Base-by-base conservation (phyloP, 2,329 filamentous ascomycete species). In the Claviceps lovelessii region DNA sequence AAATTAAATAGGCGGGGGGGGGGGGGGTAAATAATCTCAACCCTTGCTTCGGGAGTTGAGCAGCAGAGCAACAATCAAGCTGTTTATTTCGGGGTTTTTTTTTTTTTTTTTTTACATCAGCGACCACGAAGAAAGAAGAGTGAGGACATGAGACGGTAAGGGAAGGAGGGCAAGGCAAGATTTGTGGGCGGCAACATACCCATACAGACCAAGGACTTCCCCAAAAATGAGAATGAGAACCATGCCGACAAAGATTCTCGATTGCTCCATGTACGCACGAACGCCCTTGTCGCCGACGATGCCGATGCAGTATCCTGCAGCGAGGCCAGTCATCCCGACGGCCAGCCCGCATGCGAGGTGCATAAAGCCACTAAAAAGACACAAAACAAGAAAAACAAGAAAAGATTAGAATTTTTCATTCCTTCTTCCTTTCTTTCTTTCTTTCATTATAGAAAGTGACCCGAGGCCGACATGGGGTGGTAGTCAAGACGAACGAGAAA, bases 141-240 rank as follows among this genome's bases (percentile, higher is more conserved):
- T 19, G 6, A 49, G 46, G 29, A 39, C 35, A 39, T 23, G 23
- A 11, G 35, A 10, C 5, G 3, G n/a, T 7, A 7, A n/a, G 5
- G 41, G 15, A 44, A 44, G 17, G 5, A 5, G 41, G 17, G 5
- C 23, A 23, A 44, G 35, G 8, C 41, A n/a, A 45, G 10, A 2
- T 11, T 23, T 3, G 17, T 9, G 4, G 2, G 33, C 31, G 31
- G 13, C 13, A 58, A 69, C 85, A 62, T 77, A 95, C 89, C 93
- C 93, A 66, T 98, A 98, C 37, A 98, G 84, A 70, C 93, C 93
- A 68, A 98, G 70, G 19, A 98, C 93, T 77, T 98, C 93, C 55
- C 89, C 93, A 68, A 98, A 98, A 80, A 98, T 98, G 59, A 97
- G 79, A 62, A 97, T 97, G 64, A 98, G 74, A 49, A 98, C 91